Evolutionary conservation across 2,329 filamentous ascomycete genomes (phyloP).

Genomic region (Colletotrichum spinosum): DNA sequence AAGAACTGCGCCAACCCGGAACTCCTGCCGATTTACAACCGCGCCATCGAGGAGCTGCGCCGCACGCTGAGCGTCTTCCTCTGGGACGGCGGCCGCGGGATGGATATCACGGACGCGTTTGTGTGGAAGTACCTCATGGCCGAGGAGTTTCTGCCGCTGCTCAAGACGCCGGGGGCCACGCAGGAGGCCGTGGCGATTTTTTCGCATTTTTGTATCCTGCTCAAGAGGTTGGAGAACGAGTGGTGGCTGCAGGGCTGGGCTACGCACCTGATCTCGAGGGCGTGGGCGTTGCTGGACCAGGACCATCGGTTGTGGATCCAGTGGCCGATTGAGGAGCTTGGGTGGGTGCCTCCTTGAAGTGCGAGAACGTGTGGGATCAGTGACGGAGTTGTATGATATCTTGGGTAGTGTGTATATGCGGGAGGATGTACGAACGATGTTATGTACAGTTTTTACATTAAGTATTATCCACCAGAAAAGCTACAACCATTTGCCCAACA

Average conservation of each 20-base stretch:
- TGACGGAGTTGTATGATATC: constrained; percentile 29
- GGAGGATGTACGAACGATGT: background rate
- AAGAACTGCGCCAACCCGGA: constrained; percentile 37
- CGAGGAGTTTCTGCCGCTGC: constrained; percentile 50
- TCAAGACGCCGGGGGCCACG: constrained; percentile 42
- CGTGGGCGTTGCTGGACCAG: constrained; percentile 49
- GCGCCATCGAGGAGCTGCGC: constrained; percentile 40
- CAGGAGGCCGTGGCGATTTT: constrained; percentile 50
- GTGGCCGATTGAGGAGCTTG: constrained; percentile 43
- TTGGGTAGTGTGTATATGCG: background rate
- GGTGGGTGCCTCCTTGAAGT: constrained; percentile 39
- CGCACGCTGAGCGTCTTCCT: constrained; percentile 37
- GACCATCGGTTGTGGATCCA: constrained; percentile 51
- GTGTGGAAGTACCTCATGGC: constrained; percentile 52
- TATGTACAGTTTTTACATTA: background rate
- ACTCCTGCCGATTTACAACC: constrained; percentile 39
- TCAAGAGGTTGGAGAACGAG: constrained; percentile 46
- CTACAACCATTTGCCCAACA: no score
- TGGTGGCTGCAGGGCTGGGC: constrained; percentile 54
- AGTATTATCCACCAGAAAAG: no score
- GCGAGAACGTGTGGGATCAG: constrained; percentile 24
- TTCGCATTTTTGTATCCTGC: constrained; percentile 48
- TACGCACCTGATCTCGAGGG: constrained; percentile 46
- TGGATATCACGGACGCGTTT: constrained; percentile 53
- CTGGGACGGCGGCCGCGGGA: constrained; percentile 35